These are phyloP conservation scores for Salicornia ramosissima DNA, from an alignment of 148 eudicot genomes.

Conservation along the genomic window DNA sequence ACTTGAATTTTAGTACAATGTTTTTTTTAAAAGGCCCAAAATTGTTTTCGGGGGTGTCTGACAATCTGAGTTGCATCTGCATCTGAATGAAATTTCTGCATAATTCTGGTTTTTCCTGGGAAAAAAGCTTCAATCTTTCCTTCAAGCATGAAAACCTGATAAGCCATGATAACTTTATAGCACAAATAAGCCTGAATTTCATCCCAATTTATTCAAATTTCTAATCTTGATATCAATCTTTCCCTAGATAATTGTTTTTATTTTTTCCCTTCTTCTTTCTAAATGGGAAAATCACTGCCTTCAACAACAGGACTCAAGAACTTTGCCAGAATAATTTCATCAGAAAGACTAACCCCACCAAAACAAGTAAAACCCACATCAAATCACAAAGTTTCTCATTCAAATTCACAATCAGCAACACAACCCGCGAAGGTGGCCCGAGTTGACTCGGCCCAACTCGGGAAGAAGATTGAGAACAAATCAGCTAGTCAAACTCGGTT, in stretches of 20 bases:
- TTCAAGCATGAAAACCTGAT: conserved; percentile 28
- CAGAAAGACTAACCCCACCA: conserved; percentile 25
- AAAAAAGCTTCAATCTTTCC: conserved; percentile 3
- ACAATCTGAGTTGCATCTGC: neutral
- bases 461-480: conserved; percentile 26
- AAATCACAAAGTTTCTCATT: neutral
- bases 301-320: conserved; percentile 30
- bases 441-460: conserved; percentile 31
- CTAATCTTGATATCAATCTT: neutral
- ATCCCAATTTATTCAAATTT: neutral
- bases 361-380: conserved; percentile 28
- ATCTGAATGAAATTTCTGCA: neutral
- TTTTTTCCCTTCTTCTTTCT: no score
- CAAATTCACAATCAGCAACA: conserved; percentile 3
- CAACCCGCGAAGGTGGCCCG: conserved; percentile 17
- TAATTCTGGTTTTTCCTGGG: neutral
- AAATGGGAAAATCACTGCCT: conserved; percentile 46
- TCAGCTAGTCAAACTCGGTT: conserved; percentile 24
- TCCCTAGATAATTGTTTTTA: no score
- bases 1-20: neutral
- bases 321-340: conserved; percentile 31
- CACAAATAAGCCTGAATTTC: neutral
- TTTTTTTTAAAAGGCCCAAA: neutral
- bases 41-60: neutral
- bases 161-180: neutral